Percentiles rank a stretch among this genome's conserved stretches.
Evolutionary conservation across 805 yeast species (phyloP).

Genomic region (Starmerella roubikii): DNA sequence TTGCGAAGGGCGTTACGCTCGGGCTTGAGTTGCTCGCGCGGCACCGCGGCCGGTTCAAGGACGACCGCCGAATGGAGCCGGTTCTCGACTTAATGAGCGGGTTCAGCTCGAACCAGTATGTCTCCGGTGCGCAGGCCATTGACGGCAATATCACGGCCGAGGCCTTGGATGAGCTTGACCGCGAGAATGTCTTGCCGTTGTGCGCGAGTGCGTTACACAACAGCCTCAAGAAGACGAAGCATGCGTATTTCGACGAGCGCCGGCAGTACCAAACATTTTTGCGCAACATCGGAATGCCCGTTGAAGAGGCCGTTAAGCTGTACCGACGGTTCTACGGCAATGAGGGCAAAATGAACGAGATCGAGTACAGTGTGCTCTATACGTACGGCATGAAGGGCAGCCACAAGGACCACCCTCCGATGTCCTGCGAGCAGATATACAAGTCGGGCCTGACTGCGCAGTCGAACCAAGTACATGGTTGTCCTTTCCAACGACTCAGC

Average conservation of each 20-base stretch:
- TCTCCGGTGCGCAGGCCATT: conserved; percentile 35
- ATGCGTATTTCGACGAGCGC: conserved; percentile 71
- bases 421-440: conserved; percentile 69
- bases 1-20: conserved; percentile 36
- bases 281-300: conserved; percentile 76
- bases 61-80: conserved; percentile 80
- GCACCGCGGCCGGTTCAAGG: conserved; percentile 71
- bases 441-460: conserved; percentile 39
- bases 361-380: conserved; percentile 77
- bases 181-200: conserved; percentile 60
- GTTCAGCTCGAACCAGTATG: neutral
- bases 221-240: conserved; percentile 47
- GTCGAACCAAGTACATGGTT: conserved; percentile 58
- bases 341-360: conserved; percentile 33
- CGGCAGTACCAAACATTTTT: conserved; percentile 74
- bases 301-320: conserved; percentile 77
- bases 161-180: conserved; percentile 41
- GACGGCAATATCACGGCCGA: conserved; percentile 40
- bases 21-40: conserved; percentile 58
- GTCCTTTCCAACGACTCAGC: conserved; percentile 73
- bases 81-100: conserved; percentile 53
- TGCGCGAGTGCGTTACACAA: conserved; percentile 59
- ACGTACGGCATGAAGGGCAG: conserved; percentile 87
- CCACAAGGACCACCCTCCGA: conserved; percentile 69
- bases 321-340: conserved; percentile 42